Base-by-base conservation (phyloP, 371 early-diverging fungal species). In the Thermomucor indicae-seudaticae region DNA sequence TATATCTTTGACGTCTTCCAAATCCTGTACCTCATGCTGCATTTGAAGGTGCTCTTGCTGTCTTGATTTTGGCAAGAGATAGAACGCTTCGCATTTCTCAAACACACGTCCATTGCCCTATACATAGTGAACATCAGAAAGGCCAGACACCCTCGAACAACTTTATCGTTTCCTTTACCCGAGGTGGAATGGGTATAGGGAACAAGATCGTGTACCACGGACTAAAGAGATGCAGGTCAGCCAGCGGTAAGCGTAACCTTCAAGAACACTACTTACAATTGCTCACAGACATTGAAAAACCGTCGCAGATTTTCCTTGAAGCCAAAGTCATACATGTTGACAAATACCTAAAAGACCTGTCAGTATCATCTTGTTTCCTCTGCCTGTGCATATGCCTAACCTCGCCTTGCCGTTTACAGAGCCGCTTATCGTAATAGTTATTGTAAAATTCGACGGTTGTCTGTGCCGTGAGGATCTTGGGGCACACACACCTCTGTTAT, bases 401-500 rank as follows among this genome's bases (percentile, higher is more conserved):
- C 43, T 81, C 82, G 24, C 80, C 80, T 47, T 73, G 58, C 39
- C 57, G 62, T 57, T 78, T 79, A 53, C 69, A 66, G 8, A 76
- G 52, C 24, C 62, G 59, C 49, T 57, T 72, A 34, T 79, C 80
- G 23, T 79, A 79, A 8, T 68, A 43, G 44, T 81, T 81, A 44
- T 79, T 78, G 64, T 79, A 78, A 45, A 78, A 80, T 34, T 81
- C 82, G 19, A 81, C 62, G 3, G 82, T 81, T 16, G 82, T 81
- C 45, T 81, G 82, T 2, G 75, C 82, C n/a, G 82, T 79, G 39
- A 79, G 29, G n/a, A 70, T 65, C 72, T 72, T 58, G 24, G 25
- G n/a, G n/a, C n/a, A n/a, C n/a, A n/a, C n/a, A n/a, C n/a, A n/a
- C n/a, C n/a, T n/a, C n/a, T n/a, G n/a, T n/a, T 25, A 12, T 16